These are phyloP conservation scores for Thelonectria discophora DNA, from an alignment of 2,329 filamentous ascomycete genomes.

Conservation along the genomic window DNA sequence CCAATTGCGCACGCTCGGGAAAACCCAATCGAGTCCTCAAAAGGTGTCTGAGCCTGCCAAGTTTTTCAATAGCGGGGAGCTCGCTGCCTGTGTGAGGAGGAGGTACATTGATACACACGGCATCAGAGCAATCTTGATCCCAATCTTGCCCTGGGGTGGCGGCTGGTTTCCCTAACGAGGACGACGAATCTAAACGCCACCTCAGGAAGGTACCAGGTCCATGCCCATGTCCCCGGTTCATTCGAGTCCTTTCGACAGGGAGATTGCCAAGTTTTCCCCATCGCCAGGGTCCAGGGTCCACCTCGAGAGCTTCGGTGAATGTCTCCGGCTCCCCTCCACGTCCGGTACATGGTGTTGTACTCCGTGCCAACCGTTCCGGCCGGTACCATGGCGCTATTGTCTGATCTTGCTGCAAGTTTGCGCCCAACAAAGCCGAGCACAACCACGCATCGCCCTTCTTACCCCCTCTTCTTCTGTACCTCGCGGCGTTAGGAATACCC, in stretches of 20 bases:
- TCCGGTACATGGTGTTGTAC: background rate
- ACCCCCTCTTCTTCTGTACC: background rate
- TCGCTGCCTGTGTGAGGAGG: slow-evolving; percentile 5
- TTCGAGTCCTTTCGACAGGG: background rate
- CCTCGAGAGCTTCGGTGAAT: background rate
- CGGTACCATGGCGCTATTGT: slow-evolving; percentile 10
- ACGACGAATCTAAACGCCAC: slow-evolving; percentile 39
- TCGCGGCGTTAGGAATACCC: background rate
- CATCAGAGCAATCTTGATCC: slow-evolving; percentile 10
- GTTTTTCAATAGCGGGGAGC: slow-evolving; percentile 15
- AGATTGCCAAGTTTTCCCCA: slow-evolving; percentile 11
- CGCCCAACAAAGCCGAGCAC: background rate
- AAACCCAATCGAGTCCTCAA: background rate
- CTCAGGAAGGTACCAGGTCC: slow-evolving; percentile 2
- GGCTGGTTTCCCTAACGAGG: slow-evolving; percentile 22
- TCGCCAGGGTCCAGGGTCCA: slow-evolving; percentile 20
- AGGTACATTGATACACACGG: background rate
- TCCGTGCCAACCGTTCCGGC: background rate
- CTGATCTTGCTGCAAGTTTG: background rate
- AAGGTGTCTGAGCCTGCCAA: background rate
- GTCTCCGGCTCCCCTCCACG: too few species aligned
- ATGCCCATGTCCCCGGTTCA: slow-evolving; percentile 10
- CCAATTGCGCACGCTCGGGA: background rate
- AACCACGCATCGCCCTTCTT: background rate
- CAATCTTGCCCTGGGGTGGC: slow-evolving; percentile 22